Evolutionary conservation across 441 rosid genomes (phyloP).

Genomic region (Gossypium trilobum): DNA sequence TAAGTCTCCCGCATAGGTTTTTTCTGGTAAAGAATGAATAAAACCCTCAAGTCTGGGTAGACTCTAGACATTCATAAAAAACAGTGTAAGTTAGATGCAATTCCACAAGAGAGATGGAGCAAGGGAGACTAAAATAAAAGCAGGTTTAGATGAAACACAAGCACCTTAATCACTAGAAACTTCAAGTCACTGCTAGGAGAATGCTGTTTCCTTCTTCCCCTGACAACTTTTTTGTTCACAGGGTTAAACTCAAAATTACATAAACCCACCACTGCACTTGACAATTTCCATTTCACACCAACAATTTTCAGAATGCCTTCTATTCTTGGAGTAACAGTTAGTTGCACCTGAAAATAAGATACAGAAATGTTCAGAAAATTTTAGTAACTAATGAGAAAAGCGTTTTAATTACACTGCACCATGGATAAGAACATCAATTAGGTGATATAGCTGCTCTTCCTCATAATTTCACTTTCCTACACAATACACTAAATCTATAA

Average conservation of each 20-base stretch:
- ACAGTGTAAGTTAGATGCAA: constrained; percentile 11
- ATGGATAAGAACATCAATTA: neutral
- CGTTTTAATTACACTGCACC: neutral
- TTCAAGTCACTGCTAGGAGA: constrained; percentile 50
- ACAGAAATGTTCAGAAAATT: constrained; percentile 8
- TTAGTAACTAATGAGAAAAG: neutral
- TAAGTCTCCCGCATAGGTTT: constrained; percentile 73
- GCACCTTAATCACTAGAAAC: constrained; percentile 82
- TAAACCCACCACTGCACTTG: constrained; percentile 69
- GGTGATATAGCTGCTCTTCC: neutral
- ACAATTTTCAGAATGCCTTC: constrained; percentile 84
- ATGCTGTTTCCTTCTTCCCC: constrained; percentile 46
- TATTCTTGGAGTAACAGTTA: constrained; percentile 65
- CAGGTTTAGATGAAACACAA: neutral
- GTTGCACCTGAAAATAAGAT: constrained; percentile 55
- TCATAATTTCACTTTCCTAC: constrained; percentile 2
- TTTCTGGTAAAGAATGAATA: constrained; percentile 53
- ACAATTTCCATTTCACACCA: constrained; percentile 89
- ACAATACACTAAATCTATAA: neutral
- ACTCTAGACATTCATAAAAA: constrained; percentile 37
- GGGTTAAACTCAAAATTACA: constrained; percentile 50
- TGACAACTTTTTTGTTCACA: constrained; percentile 38
- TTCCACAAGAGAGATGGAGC: constrained; percentile 14
- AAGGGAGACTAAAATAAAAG: neutral
- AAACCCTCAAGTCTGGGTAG: constrained; percentile 86